These are phyloP conservation scores for Boletus vinaceobasis DNA, from an alignment of 768 basidiomycete genomes.

Conservation along the genomic window DNA sequence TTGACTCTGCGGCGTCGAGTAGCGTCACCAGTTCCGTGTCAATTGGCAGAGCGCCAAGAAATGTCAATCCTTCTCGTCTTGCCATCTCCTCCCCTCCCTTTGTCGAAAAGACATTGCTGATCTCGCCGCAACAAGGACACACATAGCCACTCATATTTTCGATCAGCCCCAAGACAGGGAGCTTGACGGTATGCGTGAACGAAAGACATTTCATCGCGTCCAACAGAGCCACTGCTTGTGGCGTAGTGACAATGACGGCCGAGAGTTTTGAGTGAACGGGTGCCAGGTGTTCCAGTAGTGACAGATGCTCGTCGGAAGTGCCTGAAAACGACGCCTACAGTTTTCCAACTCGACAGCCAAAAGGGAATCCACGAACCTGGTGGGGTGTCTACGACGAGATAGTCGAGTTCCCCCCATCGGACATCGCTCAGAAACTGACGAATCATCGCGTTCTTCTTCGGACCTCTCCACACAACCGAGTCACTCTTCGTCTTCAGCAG, in stretches of 20 bases:
- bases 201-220: constrained; percentile 96
- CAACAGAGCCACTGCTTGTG: constrained; percentile 92
- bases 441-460: constrained; percentile 99
- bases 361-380: constrained; percentile 61
- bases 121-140: constrained; percentile 95
- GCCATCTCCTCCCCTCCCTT: constrained; percentile 93
- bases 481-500: constrained; percentile 86
- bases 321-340: constrained; percentile 46
- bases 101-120: constrained; percentile 91
- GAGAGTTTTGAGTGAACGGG: constrained; percentile 76
- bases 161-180: constrained; percentile 87
- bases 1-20: constrained; percentile 62
- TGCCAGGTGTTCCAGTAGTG: constrained; percentile 88
- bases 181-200: constrained; percentile 82
- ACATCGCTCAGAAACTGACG: constrained; percentile 92
- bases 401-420: constrained; percentile 93
- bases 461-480: constrained; percentile 96
- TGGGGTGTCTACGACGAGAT: constrained; percentile 91
- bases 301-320: constrained; percentile 98
- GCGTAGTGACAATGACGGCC: constrained; percentile 92
- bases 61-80: constrained; percentile 62
- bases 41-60: constrained; percentile 88
- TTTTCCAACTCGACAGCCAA: neutral
- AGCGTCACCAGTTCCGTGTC: constrained; percentile 88
- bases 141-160: constrained; percentile 99